Percentiles rank a stretch among this genome's conserved stretches.
Conservation (phyloP, 2,329 filamentous ascomycete genomes). For the Monosporascus ibericus region DNA sequence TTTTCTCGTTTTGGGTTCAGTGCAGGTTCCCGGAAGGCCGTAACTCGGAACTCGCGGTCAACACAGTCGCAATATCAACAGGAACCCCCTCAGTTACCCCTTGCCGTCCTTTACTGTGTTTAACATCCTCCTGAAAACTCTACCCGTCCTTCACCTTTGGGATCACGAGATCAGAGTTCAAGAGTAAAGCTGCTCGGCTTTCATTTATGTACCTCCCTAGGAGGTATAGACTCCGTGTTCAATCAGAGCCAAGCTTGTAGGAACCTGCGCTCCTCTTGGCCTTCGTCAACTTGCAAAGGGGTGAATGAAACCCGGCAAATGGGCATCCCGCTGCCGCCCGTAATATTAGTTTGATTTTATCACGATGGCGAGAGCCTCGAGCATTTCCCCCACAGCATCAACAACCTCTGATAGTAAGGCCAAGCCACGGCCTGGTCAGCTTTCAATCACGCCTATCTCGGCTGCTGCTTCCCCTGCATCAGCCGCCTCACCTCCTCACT, state of each 20-base stretch:
- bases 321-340: background rate
- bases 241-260: background rate
- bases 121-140: too few relatives aligned
- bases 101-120: background rate
- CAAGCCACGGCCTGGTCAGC: constrained; percentile 19
- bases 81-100: background rate
- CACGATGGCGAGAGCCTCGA: constrained; percentile 5
- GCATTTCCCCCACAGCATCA: constrained; percentile 10
- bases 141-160: too few relatives aligned
- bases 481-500: constrained; percentile 21
- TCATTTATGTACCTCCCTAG: background rate
- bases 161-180: background rate
- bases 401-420: constrained; percentile 10
- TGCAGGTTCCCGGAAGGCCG: background rate
- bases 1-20: background rate
- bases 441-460: constrained; percentile 23
- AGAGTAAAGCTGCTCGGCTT: background rate
- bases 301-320: constrained; percentile 9
- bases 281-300: background rate
- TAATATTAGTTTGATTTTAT: background rate
- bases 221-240: background rate
- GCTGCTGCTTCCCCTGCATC: constrained; percentile 22
- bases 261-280: background rate
- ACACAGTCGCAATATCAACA: background rate
- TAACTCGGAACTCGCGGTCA: constrained; percentile 4